Conservation (phyloP, 192 early-diverging fungal genomes). For the Phlyctochytrium arcticum region DNA sequence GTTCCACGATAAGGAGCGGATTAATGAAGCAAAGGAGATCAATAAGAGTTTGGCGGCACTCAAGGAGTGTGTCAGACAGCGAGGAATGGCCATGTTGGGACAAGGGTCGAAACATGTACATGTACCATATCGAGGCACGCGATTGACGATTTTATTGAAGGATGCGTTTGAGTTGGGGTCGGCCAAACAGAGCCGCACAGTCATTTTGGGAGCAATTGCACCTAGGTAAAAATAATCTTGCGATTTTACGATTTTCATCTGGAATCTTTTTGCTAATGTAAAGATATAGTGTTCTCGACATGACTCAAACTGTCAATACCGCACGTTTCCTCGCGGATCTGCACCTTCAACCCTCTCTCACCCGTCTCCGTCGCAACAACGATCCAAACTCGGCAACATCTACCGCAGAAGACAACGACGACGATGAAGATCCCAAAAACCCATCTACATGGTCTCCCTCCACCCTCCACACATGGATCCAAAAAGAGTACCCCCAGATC, state of each 20-base stretch:
- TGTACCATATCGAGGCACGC: constrained; percentile 44
- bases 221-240: constrained; percentile 13
- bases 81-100: constrained; percentile 23
- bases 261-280: not conserved
- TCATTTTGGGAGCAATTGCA: constrained; percentile 38
- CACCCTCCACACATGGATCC: constrained; percentile 34
- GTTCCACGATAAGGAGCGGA: constrained; percentile 42
- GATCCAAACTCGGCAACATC: not conserved
- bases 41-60: constrained; percentile 47
- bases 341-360: constrained; percentile 15
- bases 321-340: constrained; percentile 37
- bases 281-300: constrained; percentile 27
- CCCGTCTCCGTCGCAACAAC: constrained; percentile 9
- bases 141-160: constrained; percentile 48
- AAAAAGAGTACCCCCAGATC: constrained; percentile 5
- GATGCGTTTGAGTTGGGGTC: constrained; percentile 45
- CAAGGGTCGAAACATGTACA: constrained; percentile 32
- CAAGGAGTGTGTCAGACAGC: constrained; percentile 51
- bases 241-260: not conserved
- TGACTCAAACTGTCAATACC: constrained; percentile 39
- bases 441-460: constrained; percentile 41
- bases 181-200: constrained; percentile 30
- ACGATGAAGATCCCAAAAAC: constrained; percentile 31
- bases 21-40: constrained; percentile 45
- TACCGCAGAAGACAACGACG: not conserved